Percentiles rank a stretch among this genome's conserved stretches.
These are phyloP conservation scores for Xerophyta viscosa DNA, from an alignment of 106 monocot species.

Conservation along the genomic window DNA sequence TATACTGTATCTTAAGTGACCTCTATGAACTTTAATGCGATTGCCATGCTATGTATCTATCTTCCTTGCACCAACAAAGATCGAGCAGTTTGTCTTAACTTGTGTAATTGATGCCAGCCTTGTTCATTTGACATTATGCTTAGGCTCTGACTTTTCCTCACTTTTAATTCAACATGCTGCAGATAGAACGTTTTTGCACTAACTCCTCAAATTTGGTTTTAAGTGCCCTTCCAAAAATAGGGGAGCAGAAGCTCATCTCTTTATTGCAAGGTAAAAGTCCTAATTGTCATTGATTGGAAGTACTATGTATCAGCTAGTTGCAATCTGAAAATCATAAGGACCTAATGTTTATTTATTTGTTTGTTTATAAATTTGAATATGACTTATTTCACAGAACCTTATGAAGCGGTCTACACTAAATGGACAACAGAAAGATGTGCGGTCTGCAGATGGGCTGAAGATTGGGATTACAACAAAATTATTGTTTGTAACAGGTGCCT, in stretches of 20 bases:
- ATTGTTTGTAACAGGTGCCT: constrained; percentile 92
- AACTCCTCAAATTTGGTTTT: constrained; percentile 31
- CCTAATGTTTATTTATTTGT: no score
- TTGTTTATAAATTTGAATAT: no score
- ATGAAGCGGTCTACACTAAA: constrained; percentile 75
- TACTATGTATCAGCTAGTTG: no score
- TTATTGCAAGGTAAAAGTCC: constrained; percentile 52
- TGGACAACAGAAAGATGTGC: constrained; percentile 99
- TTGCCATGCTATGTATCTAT: no score
- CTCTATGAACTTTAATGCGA: no score
- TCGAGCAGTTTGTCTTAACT: no score
- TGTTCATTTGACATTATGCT: neutral
- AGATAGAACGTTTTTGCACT: constrained; percentile 49
- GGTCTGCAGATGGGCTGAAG: constrained; percentile 95
- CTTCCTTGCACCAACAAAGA: no score
- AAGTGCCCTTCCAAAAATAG: constrained; percentile 34
- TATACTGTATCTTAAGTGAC: no score
- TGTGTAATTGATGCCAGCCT: neutral
- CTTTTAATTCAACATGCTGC: constrained; percentile 4
- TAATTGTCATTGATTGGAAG: no score
- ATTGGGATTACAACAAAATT: constrained; percentile 99
- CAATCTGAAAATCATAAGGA: no score
- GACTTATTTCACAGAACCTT: constrained; percentile 38
- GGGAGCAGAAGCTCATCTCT: constrained; percentile 49
- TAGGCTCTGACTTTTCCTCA: neutral